Conservation (phyloP, 164 flowering plant genomes). For the Akebia trifoliata region DNA sequence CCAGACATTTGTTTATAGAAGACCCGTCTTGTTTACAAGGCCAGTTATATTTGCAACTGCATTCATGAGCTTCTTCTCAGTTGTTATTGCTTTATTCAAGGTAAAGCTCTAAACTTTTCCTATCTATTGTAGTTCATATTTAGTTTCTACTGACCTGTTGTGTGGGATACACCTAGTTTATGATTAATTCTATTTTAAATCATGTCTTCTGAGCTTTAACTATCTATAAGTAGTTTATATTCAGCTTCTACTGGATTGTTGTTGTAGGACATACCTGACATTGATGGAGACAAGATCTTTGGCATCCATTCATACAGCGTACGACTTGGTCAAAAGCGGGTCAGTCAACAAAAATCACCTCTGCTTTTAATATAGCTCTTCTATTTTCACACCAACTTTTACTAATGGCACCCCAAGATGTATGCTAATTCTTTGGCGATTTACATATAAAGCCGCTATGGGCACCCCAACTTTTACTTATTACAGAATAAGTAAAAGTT, state of each 20-base stretch:
- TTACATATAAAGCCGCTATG: too few relatives aligned
- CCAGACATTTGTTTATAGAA: conserved; percentile 67
- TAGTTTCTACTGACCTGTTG: conserved; percentile 11
- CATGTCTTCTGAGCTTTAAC: too few relatives aligned
- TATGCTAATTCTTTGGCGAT: too few relatives aligned
- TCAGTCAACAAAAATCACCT: conserved; percentile 22
- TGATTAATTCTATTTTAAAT: too few relatives aligned
- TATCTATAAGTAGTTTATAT: not conserved
- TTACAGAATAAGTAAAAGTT: too few relatives aligned
- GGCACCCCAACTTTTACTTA: too few relatives aligned
- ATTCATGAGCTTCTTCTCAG: conserved; percentile 98
- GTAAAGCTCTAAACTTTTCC: conserved; percentile 31
- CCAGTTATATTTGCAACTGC: conserved; percentile 88
- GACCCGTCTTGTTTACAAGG: conserved; percentile 65
- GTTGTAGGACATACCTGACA: conserved; percentile 83
- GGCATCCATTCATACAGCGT: conserved; percentile 76
- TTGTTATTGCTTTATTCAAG: conserved; percentile 95
- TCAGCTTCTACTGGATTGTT: conserved; percentile 12
- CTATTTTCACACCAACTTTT: not conserved
- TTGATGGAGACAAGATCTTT: conserved; percentile 73
- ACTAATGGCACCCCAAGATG: too few relatives aligned
- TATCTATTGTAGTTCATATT: not conserved
- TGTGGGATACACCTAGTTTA: conserved; percentile 84
- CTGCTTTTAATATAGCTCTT: too few relatives aligned
- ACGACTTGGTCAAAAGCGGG: conserved; percentile 73